Conservation (phyloP, 352 stramenopile species). For the Phytophthora crassamura region DNA sequence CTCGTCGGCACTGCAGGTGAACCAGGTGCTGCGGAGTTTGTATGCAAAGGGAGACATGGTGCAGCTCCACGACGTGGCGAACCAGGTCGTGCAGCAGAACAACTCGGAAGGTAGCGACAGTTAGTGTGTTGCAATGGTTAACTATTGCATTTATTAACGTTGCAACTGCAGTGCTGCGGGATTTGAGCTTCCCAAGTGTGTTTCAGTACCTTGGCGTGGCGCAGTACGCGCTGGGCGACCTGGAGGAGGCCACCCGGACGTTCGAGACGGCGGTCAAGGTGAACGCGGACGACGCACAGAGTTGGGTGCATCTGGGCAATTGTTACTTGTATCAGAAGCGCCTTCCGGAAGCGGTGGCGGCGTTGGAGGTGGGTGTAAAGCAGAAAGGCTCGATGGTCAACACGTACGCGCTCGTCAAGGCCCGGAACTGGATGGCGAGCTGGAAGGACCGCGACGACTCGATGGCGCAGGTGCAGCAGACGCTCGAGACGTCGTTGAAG, state of each 20-base stretch:
- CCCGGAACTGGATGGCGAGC: slow-evolving; percentile 70
- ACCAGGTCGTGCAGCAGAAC: slow-evolving; percentile 53
- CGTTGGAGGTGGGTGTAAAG: slow-evolving; percentile 58
- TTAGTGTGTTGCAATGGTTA: background rate
- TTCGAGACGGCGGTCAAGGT: slow-evolving; percentile 65
- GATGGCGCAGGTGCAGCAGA: slow-evolving; percentile 42
- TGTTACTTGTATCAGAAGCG: slow-evolving; percentile 68
- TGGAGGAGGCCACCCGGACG: slow-evolving; percentile 60
- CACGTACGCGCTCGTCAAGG: slow-evolving; percentile 63
- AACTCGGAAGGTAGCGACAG: slow-evolving; percentile 33
- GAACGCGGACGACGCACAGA: slow-evolving; percentile 52
- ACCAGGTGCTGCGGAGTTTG: slow-evolving; percentile 39
- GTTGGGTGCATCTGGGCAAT: slow-evolving; percentile 76
- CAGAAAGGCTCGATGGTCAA: slow-evolving; percentile 44
- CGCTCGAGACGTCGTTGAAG: slow-evolving; percentile 31
- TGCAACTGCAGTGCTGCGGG: slow-evolving; percentile 30
- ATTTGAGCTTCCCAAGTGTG: slow-evolving; percentile 49
- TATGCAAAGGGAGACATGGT: slow-evolving; percentile 58
- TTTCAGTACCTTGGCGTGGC: slow-evolving; percentile 77
- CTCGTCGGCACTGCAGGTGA: slow-evolving; percentile 37
- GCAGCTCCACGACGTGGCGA: slow-evolving; percentile 47
- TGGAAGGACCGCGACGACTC: slow-evolving; percentile 68
- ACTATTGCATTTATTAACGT: background rate
- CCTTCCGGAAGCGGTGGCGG: slow-evolving; percentile 46
- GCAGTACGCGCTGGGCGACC: slow-evolving; percentile 72